Conservation (phyloP, 2,329 filamentous ascomycete genomes). For the Sporothrix euskadiensis region DNA sequence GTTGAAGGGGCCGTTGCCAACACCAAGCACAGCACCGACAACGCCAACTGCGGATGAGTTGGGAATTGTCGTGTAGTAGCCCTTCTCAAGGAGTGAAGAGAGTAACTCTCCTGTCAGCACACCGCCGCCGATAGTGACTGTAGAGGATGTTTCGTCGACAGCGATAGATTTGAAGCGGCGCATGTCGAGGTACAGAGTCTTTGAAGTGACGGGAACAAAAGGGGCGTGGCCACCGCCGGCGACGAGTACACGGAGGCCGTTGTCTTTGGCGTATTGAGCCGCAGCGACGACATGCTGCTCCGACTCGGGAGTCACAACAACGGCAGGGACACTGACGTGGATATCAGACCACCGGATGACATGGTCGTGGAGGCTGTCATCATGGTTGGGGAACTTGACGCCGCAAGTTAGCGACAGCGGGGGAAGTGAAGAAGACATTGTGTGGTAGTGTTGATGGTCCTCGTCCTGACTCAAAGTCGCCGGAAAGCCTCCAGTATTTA, state of each 20-base stretch:
- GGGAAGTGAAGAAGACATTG: background rate
- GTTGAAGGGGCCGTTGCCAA: conserved; percentile 36
- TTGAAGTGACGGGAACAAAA: conserved; percentile 38
- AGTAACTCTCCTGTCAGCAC: conserved; percentile 37
- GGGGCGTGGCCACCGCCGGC: conserved; percentile 39
- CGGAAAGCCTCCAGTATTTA: no score
- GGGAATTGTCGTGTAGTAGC: conserved; percentile 39
- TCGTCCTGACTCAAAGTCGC: background rate
- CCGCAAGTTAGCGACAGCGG: background rate
- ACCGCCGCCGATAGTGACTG: conserved; percentile 40
- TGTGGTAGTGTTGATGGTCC: background rate
- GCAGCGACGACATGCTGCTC: conserved; percentile 38
- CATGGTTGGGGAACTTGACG: background rate
- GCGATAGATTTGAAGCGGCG: conserved; percentile 37
- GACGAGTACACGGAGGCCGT: conserved; percentile 38
- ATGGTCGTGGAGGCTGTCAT: background rate
- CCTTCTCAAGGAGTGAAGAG: conserved; percentile 33
- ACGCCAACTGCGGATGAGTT: conserved; percentile 36
- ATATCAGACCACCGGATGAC: conserved; percentile 40
- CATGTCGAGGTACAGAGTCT: conserved; percentile 42
- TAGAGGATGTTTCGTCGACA: conserved; percentile 35
- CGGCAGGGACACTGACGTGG: conserved; percentile 34
- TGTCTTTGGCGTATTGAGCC: conserved; percentile 36
- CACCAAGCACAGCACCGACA: conserved; percentile 37
- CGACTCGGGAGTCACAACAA: conserved; percentile 37